Conservation (phyloP, 768 basidiomycete genomes). For the Mycena albidolilacea region DNA sequence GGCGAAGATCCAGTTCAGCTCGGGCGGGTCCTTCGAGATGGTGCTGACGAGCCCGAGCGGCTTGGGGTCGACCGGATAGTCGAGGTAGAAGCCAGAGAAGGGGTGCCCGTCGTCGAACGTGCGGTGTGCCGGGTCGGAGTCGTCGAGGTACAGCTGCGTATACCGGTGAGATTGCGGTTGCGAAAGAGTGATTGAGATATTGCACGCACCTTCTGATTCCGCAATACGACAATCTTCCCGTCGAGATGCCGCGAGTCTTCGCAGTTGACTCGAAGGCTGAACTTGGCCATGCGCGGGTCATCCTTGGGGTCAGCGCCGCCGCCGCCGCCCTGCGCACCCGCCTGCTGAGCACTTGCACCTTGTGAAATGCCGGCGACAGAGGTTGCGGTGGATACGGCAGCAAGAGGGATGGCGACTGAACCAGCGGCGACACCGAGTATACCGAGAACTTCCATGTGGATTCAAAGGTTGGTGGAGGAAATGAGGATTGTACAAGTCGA, state of each 20-base stretch:
- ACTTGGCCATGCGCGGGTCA: constrained; percentile 48
- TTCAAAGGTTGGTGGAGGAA: not conserved
- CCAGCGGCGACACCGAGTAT: constrained; percentile 48
- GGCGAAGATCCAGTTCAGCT: constrained; percentile 53
- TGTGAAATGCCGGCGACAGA: constrained; percentile 48
- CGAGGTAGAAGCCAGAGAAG: constrained; percentile 51
- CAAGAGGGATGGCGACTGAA: constrained; percentile 46
- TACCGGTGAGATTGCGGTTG: not conserved
- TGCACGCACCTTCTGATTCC: constrained; percentile 45
- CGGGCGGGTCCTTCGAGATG: constrained; percentile 48
- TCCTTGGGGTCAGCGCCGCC: constrained; percentile 42
- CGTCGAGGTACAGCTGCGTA: constrained; percentile 48
- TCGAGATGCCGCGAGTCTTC: constrained; percentile 37
- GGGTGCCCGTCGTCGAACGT: constrained; percentile 47
- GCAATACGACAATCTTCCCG: constrained; percentile 46
- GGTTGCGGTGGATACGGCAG: constrained; percentile 47
- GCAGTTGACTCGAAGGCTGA: constrained; percentile 43
- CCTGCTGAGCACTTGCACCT: constrained; percentile 43
- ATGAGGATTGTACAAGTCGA: not conserved
- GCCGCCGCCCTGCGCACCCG: constrained; percentile 29
- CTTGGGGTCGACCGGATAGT: constrained; percentile 47
- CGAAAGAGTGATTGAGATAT: not conserved
- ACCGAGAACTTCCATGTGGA: constrained; percentile 42
- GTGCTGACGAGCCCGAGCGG: constrained; percentile 50
- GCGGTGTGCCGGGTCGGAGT: constrained; percentile 42